Percentiles rank a stretch among this genome's conserved stretches.
Conservation (phyloP, 306 rosid genomes). For the Castanea mollissima region DNA sequence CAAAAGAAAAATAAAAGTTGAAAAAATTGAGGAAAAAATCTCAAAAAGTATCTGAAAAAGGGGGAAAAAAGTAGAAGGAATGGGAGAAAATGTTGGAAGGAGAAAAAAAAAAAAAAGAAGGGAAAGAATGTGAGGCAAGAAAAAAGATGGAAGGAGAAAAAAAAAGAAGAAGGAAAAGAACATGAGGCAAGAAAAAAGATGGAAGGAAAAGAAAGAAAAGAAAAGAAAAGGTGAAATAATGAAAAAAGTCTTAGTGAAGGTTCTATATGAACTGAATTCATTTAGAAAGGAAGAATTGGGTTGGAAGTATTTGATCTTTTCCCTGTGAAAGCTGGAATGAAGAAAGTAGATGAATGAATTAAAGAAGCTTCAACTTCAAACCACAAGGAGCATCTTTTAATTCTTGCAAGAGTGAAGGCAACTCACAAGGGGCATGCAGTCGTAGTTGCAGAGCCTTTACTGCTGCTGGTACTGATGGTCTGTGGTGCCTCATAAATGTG, state of each 20-base stretch:
- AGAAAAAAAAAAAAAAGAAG: slow-evolving; percentile 8
- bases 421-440: slow-evolving; percentile 43
- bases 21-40: slow-evolving; percentile 33
- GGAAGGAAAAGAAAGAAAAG: slow-evolving; percentile 6
- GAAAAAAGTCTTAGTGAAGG: background rate
- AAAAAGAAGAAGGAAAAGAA: slow-evolving; percentile 16
- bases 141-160: slow-evolving; percentile 6
- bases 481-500: slow-evolving; percentile 45
- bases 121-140: background rate
- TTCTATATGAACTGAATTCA: background rate
- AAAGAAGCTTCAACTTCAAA: slow-evolving; percentile 55
- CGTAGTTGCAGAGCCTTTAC: slow-evolving; percentile 50
- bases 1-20: slow-evolving; percentile 15
- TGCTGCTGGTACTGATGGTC: slow-evolving; percentile 62
- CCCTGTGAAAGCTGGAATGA: slow-evolving; percentile 38
- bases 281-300: slow-evolving; percentile 10
- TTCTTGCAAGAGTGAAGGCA: slow-evolving; percentile 47
- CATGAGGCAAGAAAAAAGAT: background rate
- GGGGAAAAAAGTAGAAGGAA: background rate
- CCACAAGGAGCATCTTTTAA: slow-evolving; percentile 40
- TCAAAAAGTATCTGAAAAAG: slow-evolving; percentile 23
- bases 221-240: slow-evolving; percentile 10
- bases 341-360: slow-evolving; percentile 38
- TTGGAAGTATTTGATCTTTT: slow-evolving; percentile 13
- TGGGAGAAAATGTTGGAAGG: background rate